Conservation (phyloP, 176 grass and related monocot species). For the Juncus inflexus region DNA sequence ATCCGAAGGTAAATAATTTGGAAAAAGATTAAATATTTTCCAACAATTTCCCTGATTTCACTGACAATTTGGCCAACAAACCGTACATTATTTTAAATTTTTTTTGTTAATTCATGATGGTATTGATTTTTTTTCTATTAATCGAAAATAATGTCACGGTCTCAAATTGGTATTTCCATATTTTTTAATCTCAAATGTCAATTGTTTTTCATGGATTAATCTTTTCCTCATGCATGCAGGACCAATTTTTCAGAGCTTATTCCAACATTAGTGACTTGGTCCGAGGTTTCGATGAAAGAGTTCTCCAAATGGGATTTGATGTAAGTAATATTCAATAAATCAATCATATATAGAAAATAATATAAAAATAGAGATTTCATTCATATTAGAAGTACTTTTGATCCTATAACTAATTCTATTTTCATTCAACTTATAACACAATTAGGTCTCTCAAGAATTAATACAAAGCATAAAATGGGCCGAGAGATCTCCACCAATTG, state of each 20-base stretch:
- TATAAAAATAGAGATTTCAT: not conserved
- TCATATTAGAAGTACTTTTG: not conserved
- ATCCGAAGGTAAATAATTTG: constrained; percentile 29
- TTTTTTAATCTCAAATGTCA: no score
- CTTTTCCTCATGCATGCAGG: constrained; percentile 29
- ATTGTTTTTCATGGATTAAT: no score
- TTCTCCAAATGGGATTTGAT: constrained; percentile 62
- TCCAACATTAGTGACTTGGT: constrained; percentile 54
- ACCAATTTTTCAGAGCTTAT: constrained; percentile 49
- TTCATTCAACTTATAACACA: not conserved
- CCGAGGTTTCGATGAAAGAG: constrained; percentile 51
- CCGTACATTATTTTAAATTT: not conserved
- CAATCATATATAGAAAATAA: not conserved
- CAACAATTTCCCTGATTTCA: not conserved
- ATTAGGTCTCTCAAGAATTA: constrained; percentile 37
- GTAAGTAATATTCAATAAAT: constrained; percentile 32
- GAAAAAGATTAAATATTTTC: not conserved
- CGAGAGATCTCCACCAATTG: constrained; percentile 40
- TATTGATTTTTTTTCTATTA: no score
- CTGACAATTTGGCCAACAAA: not conserved
- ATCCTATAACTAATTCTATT: not conserved
- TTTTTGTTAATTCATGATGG: not conserved
- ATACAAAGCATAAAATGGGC: constrained; percentile 34
- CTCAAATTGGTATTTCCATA: no score
- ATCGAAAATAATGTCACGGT: no score